Evolutionary conservation across 169 alveolate species (phyloP), one percentile per base, ranked within the genome.

Genomic region (Plasmodium gaboni): DNA sequence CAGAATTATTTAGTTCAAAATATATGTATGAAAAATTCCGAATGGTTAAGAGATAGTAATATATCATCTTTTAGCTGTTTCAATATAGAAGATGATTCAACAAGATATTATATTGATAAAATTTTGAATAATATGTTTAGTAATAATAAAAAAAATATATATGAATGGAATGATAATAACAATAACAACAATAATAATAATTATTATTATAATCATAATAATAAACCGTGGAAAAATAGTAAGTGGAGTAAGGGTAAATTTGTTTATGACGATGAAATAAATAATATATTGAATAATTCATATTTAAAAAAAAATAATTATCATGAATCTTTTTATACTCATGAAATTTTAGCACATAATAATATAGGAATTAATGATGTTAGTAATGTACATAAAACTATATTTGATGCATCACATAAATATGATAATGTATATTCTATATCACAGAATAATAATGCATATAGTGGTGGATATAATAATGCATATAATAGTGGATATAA

Each of bases 71-170:
- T 55, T 28, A 68, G 65, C 19, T 50, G 83, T 46, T 80, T 80
- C 19, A 80, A 80, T 61, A 22, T 80, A 13, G 90, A 80, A 60
- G 90, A 80, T 17, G 90, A 68, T 1, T 57, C 72, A 3, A 80
- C 90, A 2, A 67, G 90, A 28, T 68, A 68, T 60, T 55, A 80
- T 22, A 42, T 80, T 2, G 90, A 80, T 28, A 67, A 67, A 10
- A 57, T 80, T 68, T 32, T 80, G 9, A 80, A 57, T 28, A 80
- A 57, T 48, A 80, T 80, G 90, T 80, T 80, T 67, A 80, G 73
- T 9, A 68, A 28, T 51, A 68, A 55, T 38, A 65, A 80, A 57
- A 67, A 67, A 28, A 38, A 24, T 5, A 61, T 80, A 24, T 80
- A 55, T 13, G 55, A 78, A 8, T 78, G 76, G 70, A 17, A 70